phyloP scores from a whole-genome alignment of 2,329 filamentous ascomycete species.

The Colletotrichum tabaci region DNA sequence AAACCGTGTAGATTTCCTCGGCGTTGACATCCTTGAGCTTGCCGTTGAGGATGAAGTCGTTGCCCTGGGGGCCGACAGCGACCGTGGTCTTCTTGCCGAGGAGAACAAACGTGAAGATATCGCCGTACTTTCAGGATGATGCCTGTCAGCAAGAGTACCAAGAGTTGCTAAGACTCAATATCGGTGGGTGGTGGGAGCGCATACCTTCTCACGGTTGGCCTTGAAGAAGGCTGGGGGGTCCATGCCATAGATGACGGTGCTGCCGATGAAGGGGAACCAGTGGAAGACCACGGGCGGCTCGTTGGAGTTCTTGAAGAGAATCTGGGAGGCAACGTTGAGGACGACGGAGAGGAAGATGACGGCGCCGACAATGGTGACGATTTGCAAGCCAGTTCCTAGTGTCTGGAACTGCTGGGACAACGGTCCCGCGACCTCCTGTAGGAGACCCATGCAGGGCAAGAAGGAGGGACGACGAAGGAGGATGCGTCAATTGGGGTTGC shows the following conservation, averaged over 20 bases:
- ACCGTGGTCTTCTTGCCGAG: conserved; percentile 93
- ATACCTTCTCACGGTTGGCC: conserved; percentile 82
- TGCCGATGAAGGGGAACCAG: conserved; percentile 87
- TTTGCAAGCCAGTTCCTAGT: conserved; percentile 64
- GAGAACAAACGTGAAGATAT: conserved; percentile 90
- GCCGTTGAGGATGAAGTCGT: conserved; percentile 93
- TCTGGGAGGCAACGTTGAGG: conserved; percentile 84
- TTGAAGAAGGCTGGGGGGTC: conserved; percentile 91
- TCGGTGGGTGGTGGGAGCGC: conserved; percentile 43
- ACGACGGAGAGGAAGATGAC: conserved; percentile 72
- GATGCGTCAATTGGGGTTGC: conserved; percentile 19
- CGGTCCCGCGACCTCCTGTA: conserved; percentile 67
- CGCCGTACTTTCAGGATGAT: conserved; percentile 75
- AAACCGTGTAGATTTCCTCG: conserved; percentile 88
- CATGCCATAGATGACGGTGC: conserved; percentile 94
- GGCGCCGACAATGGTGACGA: conserved; percentile 59
- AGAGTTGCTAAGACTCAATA: conserved; percentile 2
- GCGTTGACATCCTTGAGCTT: conserved; percentile 92
- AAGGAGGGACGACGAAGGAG: background rate
- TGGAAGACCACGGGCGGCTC: conserved; percentile 87
- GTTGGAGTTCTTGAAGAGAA: conserved; percentile 86
- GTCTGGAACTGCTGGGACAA: conserved; percentile 65
- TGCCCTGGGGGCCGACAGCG: conserved; percentile 84
- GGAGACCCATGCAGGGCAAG: conserved; percentile 64
- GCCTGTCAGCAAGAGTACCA: conserved; percentile 22